Evolutionary conservation across 2,329 filamentous ascomycete species (phyloP).

Genomic region (Penicillium olsonii): DNA sequence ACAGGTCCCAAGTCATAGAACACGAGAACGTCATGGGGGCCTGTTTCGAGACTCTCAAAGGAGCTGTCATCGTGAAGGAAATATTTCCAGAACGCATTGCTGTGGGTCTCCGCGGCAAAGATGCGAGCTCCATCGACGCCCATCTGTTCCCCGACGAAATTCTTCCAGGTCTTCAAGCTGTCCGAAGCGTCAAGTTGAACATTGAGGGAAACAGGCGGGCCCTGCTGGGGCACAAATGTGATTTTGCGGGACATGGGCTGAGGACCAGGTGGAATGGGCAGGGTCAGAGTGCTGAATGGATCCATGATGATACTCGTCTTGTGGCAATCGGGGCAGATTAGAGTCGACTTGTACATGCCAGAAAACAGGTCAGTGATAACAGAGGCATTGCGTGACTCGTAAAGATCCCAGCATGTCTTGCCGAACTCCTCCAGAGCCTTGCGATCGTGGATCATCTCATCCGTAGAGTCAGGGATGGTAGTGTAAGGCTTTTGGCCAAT

Average conservation of each 20-base stretch:
- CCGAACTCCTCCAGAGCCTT: constrained; percentile 81
- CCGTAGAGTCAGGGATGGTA: constrained; percentile 95
- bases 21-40: constrained; percentile 61
- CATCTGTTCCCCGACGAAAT: constrained; percentile 58
- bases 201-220: constrained; percentile 68
- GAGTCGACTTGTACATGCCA: constrained; percentile 96
- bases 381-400: constrained; percentile 88
- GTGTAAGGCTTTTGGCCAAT: constrained; percentile 96
- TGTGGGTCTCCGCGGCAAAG: constrained; percentile 82
- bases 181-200: constrained; percentile 74
- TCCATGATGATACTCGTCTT: constrained; percentile 99
- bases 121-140: constrained; percentile 58
- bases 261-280: constrained; percentile 79
- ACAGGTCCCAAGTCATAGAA: constrained; percentile 75
- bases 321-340: constrained; percentile 84
- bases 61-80: constrained; percentile 66
- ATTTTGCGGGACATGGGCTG: constrained; percentile 76
- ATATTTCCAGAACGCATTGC: constrained; percentile 80
- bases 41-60: constrained; percentile 71
- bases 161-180: constrained; percentile 55
- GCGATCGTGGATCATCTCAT: constrained; percentile 86
- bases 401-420: constrained; percentile 86
- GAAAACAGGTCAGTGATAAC: constrained; percentile 95
- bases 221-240: constrained; percentile 75
- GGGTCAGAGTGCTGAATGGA: constrained; percentile 90